Conservation (phyloP, 2,329 filamentous ascomycete genomes). For the Fusarium solani-melongenae region DNA sequence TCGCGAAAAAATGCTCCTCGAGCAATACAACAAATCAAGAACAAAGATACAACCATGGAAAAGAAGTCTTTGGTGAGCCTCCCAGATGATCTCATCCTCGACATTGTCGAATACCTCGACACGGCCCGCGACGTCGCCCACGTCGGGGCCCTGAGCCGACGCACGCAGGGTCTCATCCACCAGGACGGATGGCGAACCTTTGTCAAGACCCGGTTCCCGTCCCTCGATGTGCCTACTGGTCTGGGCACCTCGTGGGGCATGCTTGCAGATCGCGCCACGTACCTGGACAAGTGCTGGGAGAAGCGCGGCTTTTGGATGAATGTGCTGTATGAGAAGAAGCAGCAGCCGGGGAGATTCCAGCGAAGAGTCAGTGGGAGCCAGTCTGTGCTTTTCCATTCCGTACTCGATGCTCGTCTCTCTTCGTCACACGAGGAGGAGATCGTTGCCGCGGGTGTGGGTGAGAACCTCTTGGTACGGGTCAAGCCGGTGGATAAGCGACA, state of each 20-base stretch:
- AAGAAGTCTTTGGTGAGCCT: constrained; percentile 53
- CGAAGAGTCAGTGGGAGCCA: constrained; percentile 41
- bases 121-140: constrained; percentile 60
- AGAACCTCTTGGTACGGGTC: constrained; percentile 59
- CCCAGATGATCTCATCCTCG: constrained; percentile 62
- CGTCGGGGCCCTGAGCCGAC: constrained; percentile 53
- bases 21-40: constrained; percentile 11
- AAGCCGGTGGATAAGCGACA: constrained; percentile 44
- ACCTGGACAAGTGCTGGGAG: constrained; percentile 65
- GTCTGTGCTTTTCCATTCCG: constrained; percentile 56
- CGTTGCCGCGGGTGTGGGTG: constrained; percentile 62
- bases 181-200: constrained; percentile 63
- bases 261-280: constrained; percentile 60
- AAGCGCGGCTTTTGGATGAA: constrained; percentile 55
- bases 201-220: constrained; percentile 57
- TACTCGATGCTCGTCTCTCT: constrained; percentile 58
- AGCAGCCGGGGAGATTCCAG: constrained; percentile 22
- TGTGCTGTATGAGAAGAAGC: constrained; percentile 37
- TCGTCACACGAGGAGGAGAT: constrained; percentile 55
- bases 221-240: constrained; percentile 48
- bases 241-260: constrained; percentile 47
- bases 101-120: constrained; percentile 59
- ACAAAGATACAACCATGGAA: constrained; percentile 36
- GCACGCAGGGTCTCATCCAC: constrained; percentile 52
- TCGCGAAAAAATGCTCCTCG: constrained; percentile 19